Evolutionary conservation across 1,284 basidiomycete species (phyloP), one percentile per base, ranked within the genome.

Genomic region (Athelia psychrophila): DNA sequence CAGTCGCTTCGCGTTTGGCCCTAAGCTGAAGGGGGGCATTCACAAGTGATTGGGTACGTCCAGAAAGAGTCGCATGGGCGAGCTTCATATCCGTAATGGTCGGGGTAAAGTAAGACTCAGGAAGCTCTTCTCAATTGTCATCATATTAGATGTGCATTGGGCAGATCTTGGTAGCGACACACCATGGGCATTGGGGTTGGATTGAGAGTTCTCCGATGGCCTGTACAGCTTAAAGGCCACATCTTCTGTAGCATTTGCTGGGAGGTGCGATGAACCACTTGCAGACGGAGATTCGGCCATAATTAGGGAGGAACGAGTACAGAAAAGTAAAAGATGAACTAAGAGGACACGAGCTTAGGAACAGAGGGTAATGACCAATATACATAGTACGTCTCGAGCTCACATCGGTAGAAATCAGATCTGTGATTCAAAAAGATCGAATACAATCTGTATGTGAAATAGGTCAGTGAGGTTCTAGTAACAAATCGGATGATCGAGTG

Each of bases 11-110:
- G 44, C 91, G 77, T 49, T 80, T 73, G 1, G 83, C 77, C 32
- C 84, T 80, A 10, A 91, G 79, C 59, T 86, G 81, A 8, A 95
- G 71, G 4, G 93, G 93, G 0, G 86, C 88, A 66, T 95, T 85
- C 3, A 71, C 71, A n/a, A 94, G 72, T 2, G 86, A 77, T 49
- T 86, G 79, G 1, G 83, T 80, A 3, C 84, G 78, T 5, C 83
- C 78, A 3, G 79, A 66, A 27, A 90, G 72, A 19, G 81, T 78
- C 1, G 80, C 76, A 58, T 92, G 86, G 1, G 89, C 86, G 2
- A 76, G 74, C 59, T 82, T 84, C 54, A 95, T 70, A 65, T 96
- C 93, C 10, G 83, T 76, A 2, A 84, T 58, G 1, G 87, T 91
- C 1, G 88, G 89, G 16, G 78, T 79, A 60, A 93, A 91, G 65